These are phyloP conservation scores for Thecaphora thlaspeos DNA, from an alignment of 1,284 basidiomycete species.

Conservation along the genomic window DNA sequence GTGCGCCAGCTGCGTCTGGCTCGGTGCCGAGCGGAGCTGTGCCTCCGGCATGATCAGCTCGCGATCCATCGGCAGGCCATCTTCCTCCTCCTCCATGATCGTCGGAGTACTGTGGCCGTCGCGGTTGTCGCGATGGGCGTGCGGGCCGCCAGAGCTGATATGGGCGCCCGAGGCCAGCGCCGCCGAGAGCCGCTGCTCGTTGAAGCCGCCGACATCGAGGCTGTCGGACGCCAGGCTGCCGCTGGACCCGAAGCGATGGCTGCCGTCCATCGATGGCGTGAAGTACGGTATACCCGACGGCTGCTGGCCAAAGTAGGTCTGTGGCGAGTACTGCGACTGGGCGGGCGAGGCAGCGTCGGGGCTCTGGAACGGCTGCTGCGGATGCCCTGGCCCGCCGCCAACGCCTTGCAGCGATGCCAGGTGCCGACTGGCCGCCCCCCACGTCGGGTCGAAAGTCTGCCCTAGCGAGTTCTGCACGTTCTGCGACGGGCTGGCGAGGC, in stretches of 20 bases:
- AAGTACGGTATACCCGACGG: too few species aligned
- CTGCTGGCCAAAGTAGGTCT: conserved; percentile 12
- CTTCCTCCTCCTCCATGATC: conserved; percentile 46
- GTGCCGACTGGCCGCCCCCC: conserved; percentile 25
- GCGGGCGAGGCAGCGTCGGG: conserved; percentile 29
- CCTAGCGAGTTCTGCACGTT: conserved; percentile 4
- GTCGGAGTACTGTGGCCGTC: conserved; percentile 47
- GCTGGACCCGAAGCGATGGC: conserved; percentile 15
- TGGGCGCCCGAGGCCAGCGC: conserved; percentile 37
- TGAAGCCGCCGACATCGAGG: conserved; percentile 34
- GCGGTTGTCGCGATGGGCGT: conserved; percentile 28
- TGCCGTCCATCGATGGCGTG: conserved; percentile 1
- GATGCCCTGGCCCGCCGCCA: conserved; percentile 24
- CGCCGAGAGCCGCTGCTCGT: conserved; percentile 39
- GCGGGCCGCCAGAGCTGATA: conserved; percentile 28
- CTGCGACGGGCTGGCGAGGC: conserved; percentile 15
- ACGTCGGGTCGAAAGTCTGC: conserved; percentile 13
- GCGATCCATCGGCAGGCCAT: neutral
- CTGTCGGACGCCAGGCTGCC: conserved; percentile 12
- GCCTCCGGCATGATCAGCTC: neutral
- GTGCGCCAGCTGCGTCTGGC: conserved; percentile 5
- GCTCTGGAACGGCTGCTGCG: conserved; percentile 31
- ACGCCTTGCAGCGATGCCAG: conserved; percentile 16
- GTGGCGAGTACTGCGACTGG: conserved; percentile 36
- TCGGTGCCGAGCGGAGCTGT: conserved; percentile 4